These are phyloP conservation scores for Lactarius pseudohatsudake DNA, from an alignment of 768 basidiomycete species.

Conservation along the genomic window DNA sequence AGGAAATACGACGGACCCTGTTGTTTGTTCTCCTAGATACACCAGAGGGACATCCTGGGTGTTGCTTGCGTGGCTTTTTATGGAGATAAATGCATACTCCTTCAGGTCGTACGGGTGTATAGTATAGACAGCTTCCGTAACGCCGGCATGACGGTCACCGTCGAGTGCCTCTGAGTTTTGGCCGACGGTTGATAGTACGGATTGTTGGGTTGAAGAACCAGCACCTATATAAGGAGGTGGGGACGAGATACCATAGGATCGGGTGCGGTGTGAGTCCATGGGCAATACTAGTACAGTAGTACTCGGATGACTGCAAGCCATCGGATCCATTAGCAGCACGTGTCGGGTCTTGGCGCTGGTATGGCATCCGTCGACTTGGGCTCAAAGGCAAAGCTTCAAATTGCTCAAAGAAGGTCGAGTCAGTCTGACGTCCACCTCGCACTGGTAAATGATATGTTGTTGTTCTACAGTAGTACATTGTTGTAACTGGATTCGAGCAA, in stretches of 20 bases:
- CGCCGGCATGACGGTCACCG: background rate
- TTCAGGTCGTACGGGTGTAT: background rate
- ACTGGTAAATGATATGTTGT: background rate
- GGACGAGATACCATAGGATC: background rate
- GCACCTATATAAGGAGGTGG: background rate
- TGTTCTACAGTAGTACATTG: background rate
- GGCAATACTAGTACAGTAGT: background rate
- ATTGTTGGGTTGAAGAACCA: background rate
- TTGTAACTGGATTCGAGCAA: background rate
- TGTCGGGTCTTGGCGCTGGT: background rate
- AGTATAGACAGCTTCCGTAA: background rate
- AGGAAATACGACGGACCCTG: conserved; percentile 14
- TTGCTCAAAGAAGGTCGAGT: too few relatives aligned
- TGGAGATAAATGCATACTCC: conserved; percentile 13
- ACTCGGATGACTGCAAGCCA: too few relatives aligned
- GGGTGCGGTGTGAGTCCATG: background rate
- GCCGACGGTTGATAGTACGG: background rate
- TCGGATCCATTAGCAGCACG: too few relatives aligned
- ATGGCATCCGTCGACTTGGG: background rate
- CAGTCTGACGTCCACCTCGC: background rate
- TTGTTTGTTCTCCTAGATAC: conserved; percentile 19
- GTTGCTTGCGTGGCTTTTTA: conserved; percentile 10
- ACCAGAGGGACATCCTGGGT: background rate
- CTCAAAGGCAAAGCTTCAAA: too few relatives aligned
- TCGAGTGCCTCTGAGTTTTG: background rate